These are phyloP conservation scores for Tricholomella constricta DNA, from an alignment of 768 basidiomycete genomes.

Conservation along the genomic window DNA sequence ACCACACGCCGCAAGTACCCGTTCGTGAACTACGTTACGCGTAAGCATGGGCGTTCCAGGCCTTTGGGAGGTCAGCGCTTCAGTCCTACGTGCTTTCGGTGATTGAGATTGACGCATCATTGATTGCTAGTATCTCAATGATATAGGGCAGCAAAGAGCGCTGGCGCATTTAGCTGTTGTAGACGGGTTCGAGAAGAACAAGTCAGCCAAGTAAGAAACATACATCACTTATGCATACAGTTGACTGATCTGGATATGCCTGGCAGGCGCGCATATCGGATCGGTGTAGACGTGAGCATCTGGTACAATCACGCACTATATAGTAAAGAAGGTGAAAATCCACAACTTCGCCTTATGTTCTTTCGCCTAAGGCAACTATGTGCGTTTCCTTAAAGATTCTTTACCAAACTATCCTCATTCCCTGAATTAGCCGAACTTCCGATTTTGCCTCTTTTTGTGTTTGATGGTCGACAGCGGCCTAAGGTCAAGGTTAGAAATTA, in stretches of 20 bases:
- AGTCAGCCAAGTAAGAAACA: conserved; percentile 44
- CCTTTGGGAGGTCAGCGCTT: conserved; percentile 27
- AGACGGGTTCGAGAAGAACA: conserved; percentile 41
- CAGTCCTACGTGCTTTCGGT: not conserved
- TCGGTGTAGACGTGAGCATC: conserved; percentile 73
- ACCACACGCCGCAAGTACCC: not conserved
- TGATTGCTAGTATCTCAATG: conserved; percentile 4
- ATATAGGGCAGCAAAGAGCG: conserved; percentile 25
- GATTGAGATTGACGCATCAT: too few species aligned
- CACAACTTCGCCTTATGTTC: conserved; percentile 68
- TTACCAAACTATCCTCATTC: conserved; percentile 11
- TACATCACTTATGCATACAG: conserved; percentile 39
- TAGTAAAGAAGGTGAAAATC: conserved; percentile 69
- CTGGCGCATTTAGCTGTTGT: conserved; percentile 24
- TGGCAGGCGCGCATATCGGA: conserved; percentile 50
- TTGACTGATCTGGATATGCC: not conserved
- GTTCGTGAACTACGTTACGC: not conserved
- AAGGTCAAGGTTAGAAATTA: conserved; percentile 56
- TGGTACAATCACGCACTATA: conserved; percentile 65
- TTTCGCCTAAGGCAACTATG: conserved; percentile 59
- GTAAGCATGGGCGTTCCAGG: conserved; percentile 29
- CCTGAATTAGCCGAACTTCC: conserved; percentile 36
- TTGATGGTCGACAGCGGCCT: conserved; percentile 71
- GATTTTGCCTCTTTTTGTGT: conserved; percentile 70
- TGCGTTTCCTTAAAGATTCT: conserved; percentile 34